phyloP scores from a whole-genome alignment of 2,329 filamentous ascomycete genomes.

The Venturia pyrina region DNA sequence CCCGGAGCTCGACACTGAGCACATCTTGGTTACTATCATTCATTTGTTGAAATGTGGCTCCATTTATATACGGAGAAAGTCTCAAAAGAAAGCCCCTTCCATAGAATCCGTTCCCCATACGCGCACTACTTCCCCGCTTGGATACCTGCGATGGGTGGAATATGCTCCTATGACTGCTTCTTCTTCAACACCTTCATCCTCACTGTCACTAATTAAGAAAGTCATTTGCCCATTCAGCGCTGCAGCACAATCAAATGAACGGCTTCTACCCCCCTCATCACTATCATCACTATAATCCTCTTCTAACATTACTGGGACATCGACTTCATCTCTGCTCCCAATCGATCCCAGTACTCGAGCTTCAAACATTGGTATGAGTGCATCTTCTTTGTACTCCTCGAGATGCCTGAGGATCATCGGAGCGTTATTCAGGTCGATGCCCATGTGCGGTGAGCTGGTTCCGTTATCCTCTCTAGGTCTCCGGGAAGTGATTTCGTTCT shows the following conservation, averaged over 20 bases:
- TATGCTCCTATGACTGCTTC: background rate
- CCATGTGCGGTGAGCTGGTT: background rate
- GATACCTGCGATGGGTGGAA: background rate
- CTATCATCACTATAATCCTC: background rate
- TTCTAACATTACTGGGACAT: background rate
- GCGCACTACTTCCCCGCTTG: background rate
- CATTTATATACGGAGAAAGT: background rate
- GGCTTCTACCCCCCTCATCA: background rate
- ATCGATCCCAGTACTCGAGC: background rate
- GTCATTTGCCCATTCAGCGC: constrained; percentile 1
- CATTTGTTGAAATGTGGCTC: no score
- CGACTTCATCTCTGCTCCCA: background rate
- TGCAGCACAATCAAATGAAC: background rate
- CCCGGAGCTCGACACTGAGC: no score
- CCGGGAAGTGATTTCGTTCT: background rate
- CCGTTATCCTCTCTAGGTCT: background rate
- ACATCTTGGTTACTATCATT: no score
- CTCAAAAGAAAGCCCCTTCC: background rate
- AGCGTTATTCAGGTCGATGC: background rate
- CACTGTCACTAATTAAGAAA: background rate
- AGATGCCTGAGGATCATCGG: background rate
- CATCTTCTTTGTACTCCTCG: background rate
- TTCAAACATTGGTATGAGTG: background rate
- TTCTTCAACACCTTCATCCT: background rate
- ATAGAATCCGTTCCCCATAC: background rate